A percentile compares a stretch with the other conserved stretches of the same genome.
These are phyloP conservation scores for Claviceps citrina DNA, from an alignment of 2,329 filamentous ascomycete genomes.

Conservation along the genomic window DNA sequence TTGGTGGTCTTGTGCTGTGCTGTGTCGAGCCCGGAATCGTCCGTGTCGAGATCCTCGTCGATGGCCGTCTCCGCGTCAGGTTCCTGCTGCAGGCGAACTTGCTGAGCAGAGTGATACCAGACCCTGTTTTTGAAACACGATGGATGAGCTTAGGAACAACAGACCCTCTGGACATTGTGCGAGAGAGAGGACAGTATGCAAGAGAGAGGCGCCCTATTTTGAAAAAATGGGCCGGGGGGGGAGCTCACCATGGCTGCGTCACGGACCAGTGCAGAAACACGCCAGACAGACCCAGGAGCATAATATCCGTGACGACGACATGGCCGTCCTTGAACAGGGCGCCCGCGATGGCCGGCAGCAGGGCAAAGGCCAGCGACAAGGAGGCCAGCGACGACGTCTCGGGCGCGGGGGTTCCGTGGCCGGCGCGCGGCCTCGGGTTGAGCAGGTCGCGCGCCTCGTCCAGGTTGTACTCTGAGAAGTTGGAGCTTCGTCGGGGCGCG, in stretches of 20 bases:
- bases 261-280: slow-evolving; percentile 90
- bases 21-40: slow-evolving; percentile 14
- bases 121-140: slow-evolving; percentile 29
- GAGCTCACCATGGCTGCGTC: slow-evolving; percentile 73
- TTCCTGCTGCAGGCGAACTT: slow-evolving; percentile 40
- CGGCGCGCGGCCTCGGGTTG: slow-evolving; percentile 27
- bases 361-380: slow-evolving; percentile 65
- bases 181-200: no score
- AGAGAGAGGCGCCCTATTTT: no score
- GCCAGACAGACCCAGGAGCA: slow-evolving; percentile 63
- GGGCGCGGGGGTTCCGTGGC: slow-evolving; percentile 23
- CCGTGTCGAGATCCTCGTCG: slow-evolving; percentile 1
- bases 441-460: slow-evolving; percentile 57
- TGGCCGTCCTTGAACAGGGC: slow-evolving; percentile 74
- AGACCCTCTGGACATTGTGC: no score
- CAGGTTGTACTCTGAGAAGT: slow-evolving; percentile 61
- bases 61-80: slow-evolving; percentile 9
- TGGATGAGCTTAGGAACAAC: no score
- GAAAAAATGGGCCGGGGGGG: no score
- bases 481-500: slow-evolving; percentile 53
- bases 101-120: slow-evolving; percentile 60
- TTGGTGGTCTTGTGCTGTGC: slow-evolving; percentile 26
- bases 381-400: slow-evolving; percentile 61
- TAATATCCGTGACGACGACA: slow-evolving; percentile 68
- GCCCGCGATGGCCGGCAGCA: slow-evolving; percentile 74